phyloP scores from a whole-genome alignment of 495 filamentous ascomycete species.

The Lophiotrema nucula region DNA sequence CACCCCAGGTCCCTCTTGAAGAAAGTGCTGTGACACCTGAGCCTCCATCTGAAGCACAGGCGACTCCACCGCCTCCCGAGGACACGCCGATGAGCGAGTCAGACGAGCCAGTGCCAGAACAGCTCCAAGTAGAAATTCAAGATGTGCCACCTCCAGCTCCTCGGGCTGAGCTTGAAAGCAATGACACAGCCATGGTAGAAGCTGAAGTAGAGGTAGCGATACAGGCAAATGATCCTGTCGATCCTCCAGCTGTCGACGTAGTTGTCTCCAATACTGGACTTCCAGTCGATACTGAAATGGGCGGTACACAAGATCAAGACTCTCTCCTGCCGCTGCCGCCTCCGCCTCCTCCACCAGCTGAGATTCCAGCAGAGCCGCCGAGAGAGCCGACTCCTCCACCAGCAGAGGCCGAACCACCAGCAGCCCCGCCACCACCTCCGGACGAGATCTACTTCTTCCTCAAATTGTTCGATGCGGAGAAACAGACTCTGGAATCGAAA shows the following conservation, averaged over 20 bases:
- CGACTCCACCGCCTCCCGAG: conserved; percentile 18
- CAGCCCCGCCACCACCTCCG: conserved; percentile 4
- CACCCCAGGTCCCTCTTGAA: not conserved
- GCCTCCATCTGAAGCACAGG: too few species aligned
- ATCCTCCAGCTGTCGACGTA: conserved; percentile 22
- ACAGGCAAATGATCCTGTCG: conserved; percentile 4
- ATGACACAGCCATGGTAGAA: conserved; percentile 19
- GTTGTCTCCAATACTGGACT: conserved; percentile 10
- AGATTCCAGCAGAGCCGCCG: conserved; percentile 1
- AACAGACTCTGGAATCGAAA: conserved; percentile 27
- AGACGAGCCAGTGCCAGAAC: conserved; percentile 2
- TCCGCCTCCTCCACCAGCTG: conserved; percentile 7
- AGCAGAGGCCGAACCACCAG: not conserved
- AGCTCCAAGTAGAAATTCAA: not conserved
- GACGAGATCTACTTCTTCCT: conserved; percentile 40
- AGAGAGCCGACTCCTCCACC: conserved; percentile 10
- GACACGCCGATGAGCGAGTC: conserved; percentile 38
- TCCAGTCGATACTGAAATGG: conserved; percentile 29
- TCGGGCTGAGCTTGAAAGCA: not conserved
- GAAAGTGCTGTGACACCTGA: too few species aligned
- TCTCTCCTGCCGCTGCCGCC: not conserved
- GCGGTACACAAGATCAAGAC: conserved; percentile 22
- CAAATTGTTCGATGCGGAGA: conserved; percentile 35
- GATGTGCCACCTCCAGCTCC: not conserved
- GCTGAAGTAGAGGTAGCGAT: conserved; percentile 14